phyloP scores from a whole-genome alignment of 2,329 filamentous ascomycete genomes.

The Botryotinia convoluta region DNA sequence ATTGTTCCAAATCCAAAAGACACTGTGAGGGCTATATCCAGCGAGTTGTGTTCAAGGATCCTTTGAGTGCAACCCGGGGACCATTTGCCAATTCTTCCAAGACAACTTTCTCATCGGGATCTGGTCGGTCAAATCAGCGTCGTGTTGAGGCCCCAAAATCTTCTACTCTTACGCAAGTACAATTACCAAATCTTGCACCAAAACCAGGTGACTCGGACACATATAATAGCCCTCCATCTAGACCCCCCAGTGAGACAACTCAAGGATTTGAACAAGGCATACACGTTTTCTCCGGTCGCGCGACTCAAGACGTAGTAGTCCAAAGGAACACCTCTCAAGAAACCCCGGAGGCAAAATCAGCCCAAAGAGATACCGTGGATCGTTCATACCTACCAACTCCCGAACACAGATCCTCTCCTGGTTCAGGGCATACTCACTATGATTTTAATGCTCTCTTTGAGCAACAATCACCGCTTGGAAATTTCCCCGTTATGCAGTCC shows the following conservation, averaged over 20 bases:
- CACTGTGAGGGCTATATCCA: slow-evolving; percentile 82
- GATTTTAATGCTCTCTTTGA: slow-evolving; percentile 29
- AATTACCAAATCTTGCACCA: slow-evolving; percentile 17
- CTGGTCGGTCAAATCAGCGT: slow-evolving; percentile 25
- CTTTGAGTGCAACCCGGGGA: slow-evolving; percentile 55
- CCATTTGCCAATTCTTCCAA: slow-evolving; percentile 40
- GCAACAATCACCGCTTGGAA: not conserved
- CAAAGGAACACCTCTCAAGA: not conserved
- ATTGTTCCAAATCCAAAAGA: slow-evolving; percentile 83
- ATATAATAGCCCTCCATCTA: not conserved
- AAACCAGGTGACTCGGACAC: not conserved
- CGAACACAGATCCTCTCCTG: slow-evolving; percentile 12
- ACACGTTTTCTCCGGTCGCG: slow-evolving; percentile 7
- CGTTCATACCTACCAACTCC: slow-evolving; percentile 27
- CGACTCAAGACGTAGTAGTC: not conserved
- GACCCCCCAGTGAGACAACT: not conserved
- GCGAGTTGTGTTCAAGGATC: slow-evolving; percentile 76
- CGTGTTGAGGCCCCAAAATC: slow-evolving; percentile 19
- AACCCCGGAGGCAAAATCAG: not conserved
- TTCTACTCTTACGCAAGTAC: not conserved
- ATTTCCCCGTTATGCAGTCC: not conserved
- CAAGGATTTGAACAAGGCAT: slow-evolving; percentile 22
- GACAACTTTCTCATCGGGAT: slow-evolving; percentile 14
- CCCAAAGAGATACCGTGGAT: slow-evolving; percentile 25
- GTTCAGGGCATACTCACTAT: slow-evolving; percentile 27